These are phyloP conservation scores for Pythium brachiatum DNA, from an alignment of 352 stramenopile species.

Conservation along the genomic window DNA sequence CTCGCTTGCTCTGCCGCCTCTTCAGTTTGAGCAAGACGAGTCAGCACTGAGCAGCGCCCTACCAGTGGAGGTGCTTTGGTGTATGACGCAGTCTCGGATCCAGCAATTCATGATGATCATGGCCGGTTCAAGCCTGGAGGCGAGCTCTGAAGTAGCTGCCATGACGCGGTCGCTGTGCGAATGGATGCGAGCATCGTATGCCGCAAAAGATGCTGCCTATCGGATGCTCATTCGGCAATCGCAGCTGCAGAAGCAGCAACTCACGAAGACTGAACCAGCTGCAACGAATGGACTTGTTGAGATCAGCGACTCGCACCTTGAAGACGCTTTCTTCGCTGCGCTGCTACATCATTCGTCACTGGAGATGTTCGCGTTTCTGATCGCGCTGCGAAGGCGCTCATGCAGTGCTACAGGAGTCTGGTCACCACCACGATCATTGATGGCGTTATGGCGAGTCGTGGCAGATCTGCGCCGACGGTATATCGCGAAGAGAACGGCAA, in stretches of 20 bases:
- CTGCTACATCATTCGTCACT: conserved; percentile 55
- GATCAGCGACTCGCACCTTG: conserved; percentile 30
- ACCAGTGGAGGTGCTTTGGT: not conserved
- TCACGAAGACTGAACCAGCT: not conserved
- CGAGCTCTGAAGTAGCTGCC: not conserved
- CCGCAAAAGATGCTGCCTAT: conserved; percentile 53
- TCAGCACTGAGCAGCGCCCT: not conserved
- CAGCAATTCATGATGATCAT: not conserved
- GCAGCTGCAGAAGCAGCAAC: conserved; percentile 18
- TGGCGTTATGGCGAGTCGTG: conserved; percentile 46
- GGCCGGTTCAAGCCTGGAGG: not conserved
- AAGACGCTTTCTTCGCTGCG: conserved; percentile 50
- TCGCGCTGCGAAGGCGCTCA: conserved; percentile 15
- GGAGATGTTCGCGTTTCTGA: conserved; percentile 31
- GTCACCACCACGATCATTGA: conserved; percentile 23
- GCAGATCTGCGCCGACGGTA: conserved; percentile 39
- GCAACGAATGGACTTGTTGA: not conserved
- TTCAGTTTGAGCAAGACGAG: not conserved
- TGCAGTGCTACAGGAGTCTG: not conserved
- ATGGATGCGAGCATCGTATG: conserved; percentile 53
- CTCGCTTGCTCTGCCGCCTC: not conserved
- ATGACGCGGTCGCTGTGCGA: conserved; percentile 32
- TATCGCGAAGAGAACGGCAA: conserved; percentile 20
- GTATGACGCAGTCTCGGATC: not conserved
- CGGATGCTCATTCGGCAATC: conserved; percentile 60